Base-by-base conservation (phyloP, 129 eudicot species). In the Mikania micrantha region DNA sequence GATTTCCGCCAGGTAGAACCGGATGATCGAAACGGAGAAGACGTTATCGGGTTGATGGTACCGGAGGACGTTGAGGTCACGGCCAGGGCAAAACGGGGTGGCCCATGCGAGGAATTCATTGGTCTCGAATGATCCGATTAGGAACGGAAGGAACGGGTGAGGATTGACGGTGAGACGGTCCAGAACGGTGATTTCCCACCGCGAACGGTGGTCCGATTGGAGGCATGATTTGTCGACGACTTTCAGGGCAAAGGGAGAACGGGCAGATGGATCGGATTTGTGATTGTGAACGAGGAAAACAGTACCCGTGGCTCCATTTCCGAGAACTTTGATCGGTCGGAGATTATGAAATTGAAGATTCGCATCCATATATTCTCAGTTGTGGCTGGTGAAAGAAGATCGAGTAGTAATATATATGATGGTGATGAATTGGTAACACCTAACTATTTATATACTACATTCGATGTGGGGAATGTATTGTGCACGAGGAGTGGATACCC, bases 261-360 rank as follows among this genome's bases (percentile, higher is more conserved):
- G 24, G 69, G 78, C 78, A n/a, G 74, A 61, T 7, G 90, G 85
- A 75, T 83, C 84, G 52, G 77, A 44, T 53, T 59, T 16, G n/a
- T 4, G 70, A 64, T 88, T 78, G 66, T 86, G 78, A 45, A 85
- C 98, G 19, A 92, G 82, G 70, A 92, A 84, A 7, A 92, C 98
- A 1, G 98, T 92, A 21, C 98, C 98, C 75, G 75, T 85, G 22
- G 98, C 98, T 5, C 98, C 98, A 47, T 81, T 88, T 47, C 98
- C 98, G 29, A 92, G 83, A 36, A 92, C 77, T 76, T 84, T 82
- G 7, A 83, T 60, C 70, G 87, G 95, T 5, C 76, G 61, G 4
- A 88, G 82, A 69, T 78, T 79, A 44, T 76, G 49, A 9, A 88
- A 50, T 31, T 80, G 64, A 1, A 81, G 77, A 54, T 78, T 29